A percentile compares a stretch with the other conserved stretches of the same genome.
Conservation (phyloP, 2,329 filamentous ascomycete genomes). For the Davidsoniella australis region DNA sequence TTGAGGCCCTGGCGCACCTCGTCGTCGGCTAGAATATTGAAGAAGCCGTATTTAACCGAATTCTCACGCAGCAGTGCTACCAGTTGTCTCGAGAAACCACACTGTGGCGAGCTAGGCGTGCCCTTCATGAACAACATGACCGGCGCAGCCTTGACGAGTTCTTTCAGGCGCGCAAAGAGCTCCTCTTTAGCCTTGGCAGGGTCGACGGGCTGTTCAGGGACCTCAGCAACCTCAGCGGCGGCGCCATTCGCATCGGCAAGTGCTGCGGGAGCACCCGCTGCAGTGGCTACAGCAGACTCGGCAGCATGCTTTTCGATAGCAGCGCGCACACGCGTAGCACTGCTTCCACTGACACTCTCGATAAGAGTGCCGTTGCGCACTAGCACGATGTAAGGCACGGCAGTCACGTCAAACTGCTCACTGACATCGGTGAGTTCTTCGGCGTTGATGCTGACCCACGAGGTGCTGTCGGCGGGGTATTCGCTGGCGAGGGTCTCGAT, state of each 20-base stretch:
- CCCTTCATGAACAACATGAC: slow-evolving; percentile 86
- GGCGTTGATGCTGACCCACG: slow-evolving; percentile 83
- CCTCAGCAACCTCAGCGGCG: neutral
- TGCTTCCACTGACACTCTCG: slow-evolving; percentile 78
- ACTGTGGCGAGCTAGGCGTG: slow-evolving; percentile 73
- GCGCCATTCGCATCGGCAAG: slow-evolving; percentile 20
- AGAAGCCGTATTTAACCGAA: slow-evolving; percentile 92
- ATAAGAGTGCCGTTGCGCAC: slow-evolving; percentile 58
- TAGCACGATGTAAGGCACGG: slow-evolving; percentile 82
- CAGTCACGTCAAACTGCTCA: slow-evolving; percentile 84
- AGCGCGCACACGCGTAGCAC: slow-evolving; percentile 66
- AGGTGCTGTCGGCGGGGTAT: slow-evolving; percentile 56
- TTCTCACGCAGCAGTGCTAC: slow-evolving; percentile 76
- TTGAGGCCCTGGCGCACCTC: slow-evolving; percentile 93
- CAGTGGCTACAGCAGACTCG: slow-evolving; percentile 20
- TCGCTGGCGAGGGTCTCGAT: slow-evolving; percentile 72
- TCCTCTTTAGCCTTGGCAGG: slow-evolving; percentile 60
- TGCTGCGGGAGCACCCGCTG: slow-evolving; percentile 21
- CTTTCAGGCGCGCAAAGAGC: slow-evolving; percentile 59
- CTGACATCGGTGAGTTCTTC: slow-evolving; percentile 86
- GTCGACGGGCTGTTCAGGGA: slow-evolving; percentile 22
- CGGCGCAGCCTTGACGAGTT: slow-evolving; percentile 84
- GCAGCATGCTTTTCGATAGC: slow-evolving; percentile 68
- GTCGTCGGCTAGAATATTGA: slow-evolving; percentile 95
- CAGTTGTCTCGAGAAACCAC: slow-evolving; percentile 82